These are phyloP conservation scores for Trametes maxima DNA, from an alignment of 768 basidiomycete species.

Conservation along the genomic window DNA sequence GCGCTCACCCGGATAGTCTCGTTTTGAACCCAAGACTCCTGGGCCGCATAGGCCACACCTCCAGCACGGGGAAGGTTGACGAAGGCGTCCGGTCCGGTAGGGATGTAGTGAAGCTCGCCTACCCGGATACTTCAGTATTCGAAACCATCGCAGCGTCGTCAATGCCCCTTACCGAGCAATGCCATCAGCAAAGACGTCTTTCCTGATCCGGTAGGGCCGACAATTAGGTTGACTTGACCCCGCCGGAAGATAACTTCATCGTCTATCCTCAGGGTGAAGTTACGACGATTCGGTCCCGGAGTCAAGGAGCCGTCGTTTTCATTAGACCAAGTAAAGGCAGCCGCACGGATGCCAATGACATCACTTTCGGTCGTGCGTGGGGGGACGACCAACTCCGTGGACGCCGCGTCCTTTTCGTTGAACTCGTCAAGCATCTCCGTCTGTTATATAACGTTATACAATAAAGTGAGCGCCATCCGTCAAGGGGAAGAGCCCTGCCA, in stretches of 20 bases:
- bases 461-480: not conserved
- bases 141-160: not conserved
- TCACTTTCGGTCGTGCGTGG: conserved; percentile 25
- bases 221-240: conserved; percentile 55
- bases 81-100: conserved; percentile 56
- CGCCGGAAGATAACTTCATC: conserved; percentile 58
- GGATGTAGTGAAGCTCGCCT: conserved; percentile 59
- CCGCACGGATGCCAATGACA: conserved; percentile 56
- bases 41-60: conserved; percentile 80
- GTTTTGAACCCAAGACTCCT: conserved; percentile 86
- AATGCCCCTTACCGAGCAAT: conserved; percentile 43
- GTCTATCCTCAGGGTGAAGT: conserved; percentile 52
- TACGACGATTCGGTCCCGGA: conserved; percentile 35
- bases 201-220: conserved; percentile 60
- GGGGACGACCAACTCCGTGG: conserved; percentile 14
- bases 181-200: conserved; percentile 72
- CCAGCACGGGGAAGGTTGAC: conserved; percentile 69
- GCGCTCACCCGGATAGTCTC: conserved; percentile 63
- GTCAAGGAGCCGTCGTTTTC: conserved; percentile 41
- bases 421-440: conserved; percentile 55
- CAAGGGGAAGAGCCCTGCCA: not conserved
- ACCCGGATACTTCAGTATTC: not conserved
- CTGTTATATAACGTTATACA: conserved; percentile 24
- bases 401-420: conserved; percentile 19
- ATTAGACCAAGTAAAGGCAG: conserved; percentile 59